Evolutionary conservation across 2,329 filamentous ascomycete species (phyloP), one percentile per base, ranked within the genome.

Genomic region (Diaporthe nobilis): DNA sequence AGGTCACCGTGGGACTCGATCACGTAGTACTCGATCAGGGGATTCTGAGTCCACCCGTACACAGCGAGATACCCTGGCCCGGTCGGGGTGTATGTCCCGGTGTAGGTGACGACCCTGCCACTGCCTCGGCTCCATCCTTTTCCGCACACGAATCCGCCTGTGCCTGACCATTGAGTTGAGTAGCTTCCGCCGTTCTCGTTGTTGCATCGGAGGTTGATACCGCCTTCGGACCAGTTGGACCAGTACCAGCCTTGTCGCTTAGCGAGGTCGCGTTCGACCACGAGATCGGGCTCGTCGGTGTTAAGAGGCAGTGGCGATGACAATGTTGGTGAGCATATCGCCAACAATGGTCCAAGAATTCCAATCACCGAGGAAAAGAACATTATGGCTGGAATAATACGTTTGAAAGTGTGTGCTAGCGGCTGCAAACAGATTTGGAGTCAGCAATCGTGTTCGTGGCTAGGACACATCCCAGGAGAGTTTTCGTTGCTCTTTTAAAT

Each of bases 11-110:
- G 88, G 17, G 85, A 82, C 76, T 91, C 90, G 78, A 91, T 85
- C 75, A 91, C 87, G 83, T 91, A 91, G 83, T 90, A 91, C 78
- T 91, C 90, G 80, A 90, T 84, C n/a, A 90, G 82, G 0, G 88
- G 88, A 80, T 85, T 86, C 25, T 80, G 83, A 2, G 87, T 89
- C 89, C 90, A 92, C 61, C 90, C 90, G 79, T 91, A 91, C n/a
- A 91, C 81, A 20, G 89, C 82, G 22, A 92, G 85, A 80, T 91
- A 91, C 44, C 84, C 81, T 0, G 83, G 83, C 1, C 84, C 84
- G 2, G 79, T 84, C 58, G 85, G 83, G 8, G 79, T 79, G 76
- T 85, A 86, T 22, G 82, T 82, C 42, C 84, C 84, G 3, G 68
- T 79, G 78, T 84, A 85, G n/a, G 77, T 82, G 74, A 85, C 82